Evolutionary conservation across 148 eudicot species (phyloP), one percentile per base, ranked within the genome.

Genomic region (Persicaria maculosa): DNA sequence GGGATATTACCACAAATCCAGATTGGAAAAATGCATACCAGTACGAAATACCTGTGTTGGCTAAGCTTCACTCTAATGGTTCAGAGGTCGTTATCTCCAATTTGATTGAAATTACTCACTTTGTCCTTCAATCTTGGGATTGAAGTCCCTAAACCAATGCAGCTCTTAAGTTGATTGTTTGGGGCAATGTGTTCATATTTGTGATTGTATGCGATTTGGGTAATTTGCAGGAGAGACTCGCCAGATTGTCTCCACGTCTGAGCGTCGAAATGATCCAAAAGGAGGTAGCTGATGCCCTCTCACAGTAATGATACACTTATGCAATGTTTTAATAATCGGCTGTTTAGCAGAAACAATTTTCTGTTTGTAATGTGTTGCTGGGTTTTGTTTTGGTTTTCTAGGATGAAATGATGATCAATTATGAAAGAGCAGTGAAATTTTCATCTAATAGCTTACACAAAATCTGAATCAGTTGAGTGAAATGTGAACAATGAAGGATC

Each of bases 21-120:
- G 93, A 86, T n/a, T 93, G 98, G 98, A 97, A 93, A 79, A 91
- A 57, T 81, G 97, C 92, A 71, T 93, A 89, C 77, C 95, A 91
- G 81, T 93, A 87, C 75, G 97, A 93, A 84, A 90, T 93, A 71
- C 98, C 98, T 67, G 97, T 93, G 70, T 81, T 93, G 81, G 86
- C 93, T 25, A 88, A 86, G 84, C 74, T 91, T 12, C 82, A 81
- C 15, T 47, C 84, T 74, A 97, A 93, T 87, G 98, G 97, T 57
- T 76, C 90, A 25, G 98, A 93, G 95, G 98, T 89, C 48, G 82
- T 80, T 9, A 36, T 57, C 14, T 6, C 22, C 8, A 8, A 58
- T 8, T 48, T 58, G 36, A 58, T 58, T 20, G 12, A 22, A 58
- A 8, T 58, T 58, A 3, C 19, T 7, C 4, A 43, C 71, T 68